A percentile compares a stretch with the other conserved stretches of the same genome.
These are phyloP conservation scores for Orbilia quercus DNA, from an alignment of 2,329 filamentous ascomycete species.

Conservation along the genomic window DNA sequence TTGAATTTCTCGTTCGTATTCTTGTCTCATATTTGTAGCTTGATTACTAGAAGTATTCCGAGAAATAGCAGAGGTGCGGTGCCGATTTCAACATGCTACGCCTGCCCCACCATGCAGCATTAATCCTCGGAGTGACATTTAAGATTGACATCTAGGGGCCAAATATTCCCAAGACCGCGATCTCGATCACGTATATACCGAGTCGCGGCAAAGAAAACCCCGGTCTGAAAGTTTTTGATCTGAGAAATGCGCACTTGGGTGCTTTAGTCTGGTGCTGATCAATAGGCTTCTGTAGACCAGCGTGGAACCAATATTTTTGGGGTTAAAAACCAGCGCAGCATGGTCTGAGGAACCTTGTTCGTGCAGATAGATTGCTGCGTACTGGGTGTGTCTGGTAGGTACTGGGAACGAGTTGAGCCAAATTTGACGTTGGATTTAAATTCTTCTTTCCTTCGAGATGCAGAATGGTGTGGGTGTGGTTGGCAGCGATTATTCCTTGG, in stretches of 20 bases:
- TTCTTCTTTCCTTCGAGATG: conserved; percentile 33
- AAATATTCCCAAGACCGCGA: neutral
- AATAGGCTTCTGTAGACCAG: conserved; percentile 1
- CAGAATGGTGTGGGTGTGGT: conserved; percentile 36
- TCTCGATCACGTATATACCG: neutral
- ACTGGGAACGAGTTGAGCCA: conserved; percentile 7
- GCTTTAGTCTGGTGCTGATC: neutral
- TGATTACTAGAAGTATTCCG: neutral
- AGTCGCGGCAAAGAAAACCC: neutral
- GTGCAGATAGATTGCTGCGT: conserved; percentile 37
- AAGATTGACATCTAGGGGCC: no score
- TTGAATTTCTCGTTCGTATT: conserved; percentile 34
- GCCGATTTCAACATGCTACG: no score
- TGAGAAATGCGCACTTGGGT: neutral
- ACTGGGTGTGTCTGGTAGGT: neutral
- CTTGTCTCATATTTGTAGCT: conserved; percentile 6
- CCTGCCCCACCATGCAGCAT: no score
- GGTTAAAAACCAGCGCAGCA: conserved; percentile 14
- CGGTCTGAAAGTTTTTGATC: neutral
- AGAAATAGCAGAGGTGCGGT: no score
- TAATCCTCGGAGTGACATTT: no score
- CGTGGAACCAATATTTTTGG: conserved; percentile 3
- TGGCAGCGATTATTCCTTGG: conserved; percentile 28
- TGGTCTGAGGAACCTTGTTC: conserved; percentile 20
- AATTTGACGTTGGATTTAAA: conserved; percentile 52